Conservation (phyloP, 352 stramenopile genomes). For the Globisporangium echinulatum region DNA sequence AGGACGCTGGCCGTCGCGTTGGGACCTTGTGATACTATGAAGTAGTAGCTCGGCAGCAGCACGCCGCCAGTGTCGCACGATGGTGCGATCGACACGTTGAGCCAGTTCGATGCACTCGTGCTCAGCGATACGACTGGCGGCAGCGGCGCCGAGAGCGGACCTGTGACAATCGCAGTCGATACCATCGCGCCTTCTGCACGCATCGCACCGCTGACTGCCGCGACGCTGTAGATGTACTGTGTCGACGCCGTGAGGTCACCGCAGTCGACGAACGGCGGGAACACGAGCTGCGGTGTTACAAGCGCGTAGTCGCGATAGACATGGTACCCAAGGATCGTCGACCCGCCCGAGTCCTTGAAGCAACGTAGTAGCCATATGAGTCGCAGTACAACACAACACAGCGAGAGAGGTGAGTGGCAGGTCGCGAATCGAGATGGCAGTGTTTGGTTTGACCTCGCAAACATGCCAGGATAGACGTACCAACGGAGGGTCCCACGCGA, state of each 20-base stretch:
- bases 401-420: too few relatives aligned
- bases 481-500: conserved; percentile 36
- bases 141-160: conserved; percentile 20
- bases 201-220: conserved; percentile 23
- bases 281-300: conserved; percentile 20
- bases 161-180: conserved; percentile 21
- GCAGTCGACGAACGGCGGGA: conserved; percentile 41
- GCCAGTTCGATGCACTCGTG: conserved; percentile 14
- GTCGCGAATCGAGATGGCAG: too few relatives aligned
- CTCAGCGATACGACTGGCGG: conserved; percentile 18
- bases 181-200: conserved; percentile 27
- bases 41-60: conserved; percentile 26
- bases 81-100: conserved; percentile 30
- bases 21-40: conserved; percentile 13
- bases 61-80: conserved; percentile 38
- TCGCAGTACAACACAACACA: too few relatives aligned
- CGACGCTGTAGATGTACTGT: conserved; percentile 40
- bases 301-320: conserved; percentile 55
- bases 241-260: conserved; percentile 25
- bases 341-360: conserved; percentile 28
- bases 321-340: conserved; percentile 35
- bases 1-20: conserved; percentile 1
- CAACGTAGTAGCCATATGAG: background rate
- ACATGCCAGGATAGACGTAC: conserved; percentile 14
- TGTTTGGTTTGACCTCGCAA: too few relatives aligned